Evolutionary conservation across 805 yeast genomes (phyloP), one percentile per base, ranked within the genome.

Genomic region (Clavispora asparagi): DNA sequence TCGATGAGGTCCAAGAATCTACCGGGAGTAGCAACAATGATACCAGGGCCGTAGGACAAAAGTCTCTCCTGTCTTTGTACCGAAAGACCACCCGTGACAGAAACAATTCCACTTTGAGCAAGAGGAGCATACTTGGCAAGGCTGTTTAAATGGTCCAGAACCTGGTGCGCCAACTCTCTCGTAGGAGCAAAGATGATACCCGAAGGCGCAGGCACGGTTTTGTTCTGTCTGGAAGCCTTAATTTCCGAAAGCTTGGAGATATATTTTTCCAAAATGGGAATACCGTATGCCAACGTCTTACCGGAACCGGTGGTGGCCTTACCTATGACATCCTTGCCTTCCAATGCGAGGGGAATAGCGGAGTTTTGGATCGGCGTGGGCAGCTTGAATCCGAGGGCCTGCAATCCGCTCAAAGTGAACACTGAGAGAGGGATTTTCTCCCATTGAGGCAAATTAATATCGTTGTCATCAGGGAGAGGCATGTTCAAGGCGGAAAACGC

Each of bases 271-370:
- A 94, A 64, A 27, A 95, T 83, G 9, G 99, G 97, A 26, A 94
- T 79, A 40, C 97, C 97, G 63, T 88, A 94, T 0, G 99, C 99
- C 47, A 91, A 71, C 0, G 99, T 94, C 62, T 94, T 94, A 74
- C 99, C 99, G 1, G 96, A 87, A 63, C 99, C 99, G 1, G 99
- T 94, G 10, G 94, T 85, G 13, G 99, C 99, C 61, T 92, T 94
- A 45, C 99, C 99, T 53, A 94, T 82, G 4, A 94, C 79, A 65
- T 94, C 98, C 31, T 73, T 75, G 6, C 91, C 95, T 27, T 73
- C 71, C 12, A 88, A 48, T 2, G 92, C 88, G 26, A 74, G 57
- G 2, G 98, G 96, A 45, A 94, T 83, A 9, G 92, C 73, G 47
- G 70, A 68, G 49, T 73, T 75, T 65, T 94, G 99, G 59, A 94